Conservation (phyloP, 2,329 filamentous ascomycete species). For the Cladosporium phlei region DNA sequence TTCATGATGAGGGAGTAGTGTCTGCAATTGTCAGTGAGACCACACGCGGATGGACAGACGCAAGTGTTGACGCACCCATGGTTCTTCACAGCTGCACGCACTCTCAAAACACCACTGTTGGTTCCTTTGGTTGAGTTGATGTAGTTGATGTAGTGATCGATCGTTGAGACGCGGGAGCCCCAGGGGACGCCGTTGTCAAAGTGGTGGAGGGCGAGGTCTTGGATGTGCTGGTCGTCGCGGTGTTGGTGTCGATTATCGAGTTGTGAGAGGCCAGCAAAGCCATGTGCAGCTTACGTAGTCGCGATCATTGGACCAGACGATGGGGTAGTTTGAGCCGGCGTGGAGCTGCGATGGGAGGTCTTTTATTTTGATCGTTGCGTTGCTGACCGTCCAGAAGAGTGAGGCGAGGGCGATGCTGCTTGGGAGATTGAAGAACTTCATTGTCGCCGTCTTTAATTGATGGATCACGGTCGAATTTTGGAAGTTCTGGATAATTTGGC, state of each 20-base stretch:
- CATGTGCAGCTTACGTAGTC: background rate
- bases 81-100: background rate
- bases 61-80: background rate
- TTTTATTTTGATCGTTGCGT: background rate
- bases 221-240: background rate
- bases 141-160: slow-evolving; percentile 1
- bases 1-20: background rate
- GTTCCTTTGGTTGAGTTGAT: background rate
- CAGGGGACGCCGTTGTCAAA: background rate
- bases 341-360: background rate
- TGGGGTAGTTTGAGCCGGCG: background rate
- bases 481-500: no score
- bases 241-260: background rate
- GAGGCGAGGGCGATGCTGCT: background rate
- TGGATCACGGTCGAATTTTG: no score
- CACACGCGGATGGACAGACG: background rate
- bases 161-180: background rate
- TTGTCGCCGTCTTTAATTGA: no score
- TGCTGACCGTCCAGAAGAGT: background rate
- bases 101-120: background rate
- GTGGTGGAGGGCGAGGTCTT: background rate
- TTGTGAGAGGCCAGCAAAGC: background rate
- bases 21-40: background rate
- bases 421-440: background rate
- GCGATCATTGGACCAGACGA: background rate